phyloP scores from a whole-genome alignment of 2,329 filamentous ascomycete species.

The Biscogniauxia mediterranea region DNA sequence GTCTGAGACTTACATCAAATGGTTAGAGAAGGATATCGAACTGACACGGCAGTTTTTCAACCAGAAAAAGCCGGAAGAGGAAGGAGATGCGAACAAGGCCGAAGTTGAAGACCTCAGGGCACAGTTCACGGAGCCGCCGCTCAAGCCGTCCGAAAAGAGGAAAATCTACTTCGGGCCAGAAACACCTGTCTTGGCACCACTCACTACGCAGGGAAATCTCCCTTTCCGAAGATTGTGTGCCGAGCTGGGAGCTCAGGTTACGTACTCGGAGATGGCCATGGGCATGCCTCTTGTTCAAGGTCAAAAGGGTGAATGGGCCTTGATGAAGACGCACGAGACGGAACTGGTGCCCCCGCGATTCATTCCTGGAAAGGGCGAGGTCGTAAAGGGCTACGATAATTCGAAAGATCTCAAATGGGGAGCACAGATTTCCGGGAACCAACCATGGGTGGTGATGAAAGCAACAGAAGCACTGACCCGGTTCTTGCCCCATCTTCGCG shows the following conservation, averaged over 20 bases:
- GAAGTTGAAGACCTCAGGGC: slow-evolving; percentile 69
- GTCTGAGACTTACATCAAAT: slow-evolving; percentile 73
- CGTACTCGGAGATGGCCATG: slow-evolving; percentile 98
- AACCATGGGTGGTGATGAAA: slow-evolving; percentile 87
- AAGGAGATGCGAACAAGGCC: slow-evolving; percentile 34
- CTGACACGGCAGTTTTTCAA: slow-evolving; percentile 48
- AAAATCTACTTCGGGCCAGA: slow-evolving; percentile 91
- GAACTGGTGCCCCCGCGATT: slow-evolving; percentile 74
- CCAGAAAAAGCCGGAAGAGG: slow-evolving; percentile 40
- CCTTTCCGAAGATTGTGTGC: slow-evolving; percentile 90
- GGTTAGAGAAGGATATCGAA: slow-evolving; percentile 67
- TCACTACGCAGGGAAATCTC: slow-evolving; percentile 95
- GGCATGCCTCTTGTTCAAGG: slow-evolving; percentile 86
- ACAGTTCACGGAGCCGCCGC: slow-evolving; percentile 78
- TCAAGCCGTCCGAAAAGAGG: slow-evolving; percentile 90
- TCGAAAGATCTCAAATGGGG: slow-evolving; percentile 83
- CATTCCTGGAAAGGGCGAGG: slow-evolving; percentile 45
- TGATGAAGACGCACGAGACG: slow-evolving; percentile 87
- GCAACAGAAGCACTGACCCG: slow-evolving; percentile 77
- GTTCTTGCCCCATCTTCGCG: slow-evolving; percentile 77
- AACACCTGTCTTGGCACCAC: slow-evolving; percentile 87
- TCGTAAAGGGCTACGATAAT: slow-evolving; percentile 79
- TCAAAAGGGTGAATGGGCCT: slow-evolving; percentile 87
- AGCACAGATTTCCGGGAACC: slow-evolving; percentile 88
- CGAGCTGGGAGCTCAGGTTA: slow-evolving; percentile 85